phyloP scores from a whole-genome alignment of 148 eudicot genomes.

The Camellia japonica region DNA sequence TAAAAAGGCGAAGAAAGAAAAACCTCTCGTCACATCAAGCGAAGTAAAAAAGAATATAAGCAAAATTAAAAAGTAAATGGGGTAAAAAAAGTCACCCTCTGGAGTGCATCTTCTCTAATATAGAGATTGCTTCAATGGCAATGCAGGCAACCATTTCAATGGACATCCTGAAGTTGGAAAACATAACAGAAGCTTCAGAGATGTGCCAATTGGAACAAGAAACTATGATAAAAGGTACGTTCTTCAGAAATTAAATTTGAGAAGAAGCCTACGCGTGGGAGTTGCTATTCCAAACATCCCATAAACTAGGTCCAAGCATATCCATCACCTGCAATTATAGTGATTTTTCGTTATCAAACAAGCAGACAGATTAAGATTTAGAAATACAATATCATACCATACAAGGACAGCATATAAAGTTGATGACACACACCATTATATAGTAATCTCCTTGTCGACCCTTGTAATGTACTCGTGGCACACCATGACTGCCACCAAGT shows the following conservation, averaged over 20 bases:
- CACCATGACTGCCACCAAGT: conserved; percentile 94
- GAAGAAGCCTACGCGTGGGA: conserved; percentile 61
- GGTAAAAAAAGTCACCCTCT: conserved; percentile 52
- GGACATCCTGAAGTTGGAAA: conserved; percentile 59
- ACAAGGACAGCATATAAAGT: conserved; percentile 12
- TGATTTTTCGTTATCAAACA: neutral
- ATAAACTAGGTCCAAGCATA: conserved; percentile 94
- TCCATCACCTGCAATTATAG: conserved; percentile 80
- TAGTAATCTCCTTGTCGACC: conserved; percentile 78
- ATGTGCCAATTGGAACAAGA: neutral
- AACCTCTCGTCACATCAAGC: neutral
- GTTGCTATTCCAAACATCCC: conserved; percentile 94
- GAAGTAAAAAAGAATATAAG: neutral
- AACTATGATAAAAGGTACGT: neutral
- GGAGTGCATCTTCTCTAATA: conserved; percentile 87
- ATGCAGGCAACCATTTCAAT: conserved; percentile 96
- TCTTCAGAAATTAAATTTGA: neutral
- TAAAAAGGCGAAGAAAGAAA: neutral
- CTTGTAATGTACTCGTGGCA: conserved; percentile 84
- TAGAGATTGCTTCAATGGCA: conserved; percentile 91
- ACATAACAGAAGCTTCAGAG: neutral
- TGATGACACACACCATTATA: conserved; percentile 58
- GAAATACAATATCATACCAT: neutral
- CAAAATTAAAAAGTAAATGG: neutral
- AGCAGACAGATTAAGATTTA: neutral